These are phyloP conservation scores for Colletotrichum sp. DNA, from an alignment of 2,329 filamentous ascomycete species.

Conservation along the genomic window DNA sequence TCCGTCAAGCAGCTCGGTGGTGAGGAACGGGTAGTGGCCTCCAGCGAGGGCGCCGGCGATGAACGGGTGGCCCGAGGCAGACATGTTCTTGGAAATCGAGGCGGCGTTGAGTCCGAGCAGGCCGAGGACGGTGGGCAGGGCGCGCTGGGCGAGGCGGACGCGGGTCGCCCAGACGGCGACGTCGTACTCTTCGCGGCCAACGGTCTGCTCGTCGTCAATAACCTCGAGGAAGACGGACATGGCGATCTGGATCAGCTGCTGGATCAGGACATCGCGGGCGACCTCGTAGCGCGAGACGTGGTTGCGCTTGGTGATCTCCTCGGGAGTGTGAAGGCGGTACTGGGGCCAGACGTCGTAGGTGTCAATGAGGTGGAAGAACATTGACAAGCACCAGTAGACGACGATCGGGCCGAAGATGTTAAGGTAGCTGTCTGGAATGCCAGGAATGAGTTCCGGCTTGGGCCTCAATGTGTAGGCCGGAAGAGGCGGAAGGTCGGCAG, in stretches of 20 bases:
- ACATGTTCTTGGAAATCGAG: slow-evolving; percentile 77
- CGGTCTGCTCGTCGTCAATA: slow-evolving; percentile 75
- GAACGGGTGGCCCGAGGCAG: slow-evolving; percentile 68
- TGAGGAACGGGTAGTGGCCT: slow-evolving; percentile 78
- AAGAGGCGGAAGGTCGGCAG: slow-evolving; percentile 78
- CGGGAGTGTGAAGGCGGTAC: slow-evolving; percentile 93
- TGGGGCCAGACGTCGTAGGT: slow-evolving; percentile 84
- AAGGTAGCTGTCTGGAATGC: slow-evolving; percentile 82
- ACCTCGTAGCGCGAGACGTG: slow-evolving; percentile 86
- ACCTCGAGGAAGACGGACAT: slow-evolving; percentile 72
- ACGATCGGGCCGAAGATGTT: slow-evolving; percentile 78
- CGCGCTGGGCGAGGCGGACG: slow-evolving; percentile 78
- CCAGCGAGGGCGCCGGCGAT: slow-evolving; percentile 80
- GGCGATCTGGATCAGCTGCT: slow-evolving; percentile 87
- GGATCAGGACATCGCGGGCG: slow-evolving; percentile 86
- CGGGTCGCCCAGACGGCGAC: slow-evolving; percentile 89
- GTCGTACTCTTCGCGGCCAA: slow-evolving; percentile 83
- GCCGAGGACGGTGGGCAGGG: slow-evolving; percentile 74
- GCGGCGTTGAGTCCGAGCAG: slow-evolving; percentile 78
- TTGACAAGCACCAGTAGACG: slow-evolving; percentile 87
- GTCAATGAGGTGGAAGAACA: slow-evolving; percentile 89
- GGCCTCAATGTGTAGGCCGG: slow-evolving; percentile 79
- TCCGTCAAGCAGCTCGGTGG: slow-evolving; percentile 58
- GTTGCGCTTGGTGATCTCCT: slow-evolving; percentile 87
- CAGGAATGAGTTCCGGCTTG: slow-evolving; percentile 74